phyloP scores from a whole-genome alignment of 371 early-diverging fungal genomes.

The Mortierella sp. region DNA sequence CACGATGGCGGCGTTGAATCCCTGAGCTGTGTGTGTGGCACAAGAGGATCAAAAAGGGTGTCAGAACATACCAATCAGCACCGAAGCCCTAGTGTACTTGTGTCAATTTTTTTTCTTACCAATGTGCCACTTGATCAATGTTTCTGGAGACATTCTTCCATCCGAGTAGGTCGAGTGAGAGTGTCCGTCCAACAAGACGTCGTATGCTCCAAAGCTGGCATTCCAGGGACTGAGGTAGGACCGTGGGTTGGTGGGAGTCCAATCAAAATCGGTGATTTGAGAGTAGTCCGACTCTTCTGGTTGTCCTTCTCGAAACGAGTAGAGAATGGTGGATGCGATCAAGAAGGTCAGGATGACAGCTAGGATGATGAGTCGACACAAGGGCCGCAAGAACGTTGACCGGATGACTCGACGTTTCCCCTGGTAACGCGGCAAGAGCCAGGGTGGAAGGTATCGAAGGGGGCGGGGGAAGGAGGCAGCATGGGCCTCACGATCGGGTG shows the following conservation, averaged over 20 bases:
- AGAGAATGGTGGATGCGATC: constrained; percentile 31
- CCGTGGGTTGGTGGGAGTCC: constrained; percentile 65
- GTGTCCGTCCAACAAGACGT: constrained; percentile 78
- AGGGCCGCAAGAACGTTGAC: constrained; percentile 25
- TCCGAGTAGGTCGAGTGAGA: constrained; percentile 77
- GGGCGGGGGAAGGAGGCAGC: not conserved
- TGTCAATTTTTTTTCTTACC: no score
- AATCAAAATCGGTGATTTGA: constrained; percentile 57
- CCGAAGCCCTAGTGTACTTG: no score
- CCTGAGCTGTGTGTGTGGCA: constrained; percentile 62
- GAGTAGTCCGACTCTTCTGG: constrained; percentile 20
- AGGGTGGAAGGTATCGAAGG: constrained; percentile 22
- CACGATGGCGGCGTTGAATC: constrained; percentile 80
- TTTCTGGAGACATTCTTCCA: constrained; percentile 71
- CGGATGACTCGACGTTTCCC: constrained; percentile 12
- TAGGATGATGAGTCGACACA: constrained; percentile 21
- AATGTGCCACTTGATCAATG: constrained; percentile 72
- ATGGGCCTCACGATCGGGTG: constrained; percentile 18
- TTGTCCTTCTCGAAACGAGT: constrained; percentile 13
- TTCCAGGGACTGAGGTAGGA: constrained; percentile 69
- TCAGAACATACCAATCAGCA: no score
- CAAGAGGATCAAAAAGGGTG: no score
- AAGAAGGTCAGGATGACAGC: constrained; percentile 17
- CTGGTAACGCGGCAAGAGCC: constrained; percentile 35
- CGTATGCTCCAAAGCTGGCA: constrained; percentile 61